A percentile compares a stretch with the other conserved stretches of the same genome.
These are phyloP conservation scores for Nasturtium officinale DNA, from an alignment of 345 rosid genomes.

Conservation along the genomic window DNA sequence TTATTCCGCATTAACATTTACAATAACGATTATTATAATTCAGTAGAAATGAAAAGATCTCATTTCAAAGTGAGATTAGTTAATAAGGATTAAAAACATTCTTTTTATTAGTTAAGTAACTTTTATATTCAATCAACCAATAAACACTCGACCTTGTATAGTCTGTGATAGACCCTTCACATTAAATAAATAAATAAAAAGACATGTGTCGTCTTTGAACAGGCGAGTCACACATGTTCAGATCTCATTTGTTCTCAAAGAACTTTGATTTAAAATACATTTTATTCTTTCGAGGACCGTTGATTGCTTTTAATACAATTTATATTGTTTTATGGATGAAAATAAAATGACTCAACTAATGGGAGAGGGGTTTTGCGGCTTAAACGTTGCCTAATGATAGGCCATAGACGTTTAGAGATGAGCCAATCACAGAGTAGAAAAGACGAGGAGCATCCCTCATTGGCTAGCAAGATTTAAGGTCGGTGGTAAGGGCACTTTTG, in stretches of 20 bases:
- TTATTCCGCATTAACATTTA: slow-evolving; percentile 33
- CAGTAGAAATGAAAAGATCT: not conserved
- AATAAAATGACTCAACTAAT: slow-evolving; percentile 31
- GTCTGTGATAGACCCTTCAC: slow-evolving; percentile 17
- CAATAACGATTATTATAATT: slow-evolving; percentile 21
- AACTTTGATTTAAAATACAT: not conserved
- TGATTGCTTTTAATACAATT: slow-evolving; percentile 22
- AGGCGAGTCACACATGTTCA: slow-evolving; percentile 28
- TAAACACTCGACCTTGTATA: slow-evolving; percentile 36
- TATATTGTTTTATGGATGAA: slow-evolving; percentile 13
- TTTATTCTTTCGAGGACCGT: slow-evolving; percentile 36
- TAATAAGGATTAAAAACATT: slow-evolving; percentile 25
- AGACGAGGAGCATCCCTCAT: slow-evolving; percentile 41
- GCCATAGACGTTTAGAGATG: slow-evolving; percentile 21
- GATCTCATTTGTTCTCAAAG: slow-evolving; percentile 26
- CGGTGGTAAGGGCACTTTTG: slow-evolving; percentile 19
- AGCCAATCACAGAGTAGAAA: slow-evolving; percentile 38
- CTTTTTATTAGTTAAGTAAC: too few relatives aligned
- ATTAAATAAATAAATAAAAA: not conserved
- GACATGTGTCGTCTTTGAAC: slow-evolving; percentile 42
- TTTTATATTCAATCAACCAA: too few relatives aligned
- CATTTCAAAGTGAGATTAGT: slow-evolving; percentile 29
- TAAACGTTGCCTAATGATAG: slow-evolving; percentile 37
- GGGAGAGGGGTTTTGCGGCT: slow-evolving; percentile 30
- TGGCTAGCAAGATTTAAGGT: slow-evolving; percentile 39